These are phyloP conservation scores for Helotiales sp. DNA, from an alignment of 2,329 filamentous ascomycete genomes.

Conservation along the genomic window DNA sequence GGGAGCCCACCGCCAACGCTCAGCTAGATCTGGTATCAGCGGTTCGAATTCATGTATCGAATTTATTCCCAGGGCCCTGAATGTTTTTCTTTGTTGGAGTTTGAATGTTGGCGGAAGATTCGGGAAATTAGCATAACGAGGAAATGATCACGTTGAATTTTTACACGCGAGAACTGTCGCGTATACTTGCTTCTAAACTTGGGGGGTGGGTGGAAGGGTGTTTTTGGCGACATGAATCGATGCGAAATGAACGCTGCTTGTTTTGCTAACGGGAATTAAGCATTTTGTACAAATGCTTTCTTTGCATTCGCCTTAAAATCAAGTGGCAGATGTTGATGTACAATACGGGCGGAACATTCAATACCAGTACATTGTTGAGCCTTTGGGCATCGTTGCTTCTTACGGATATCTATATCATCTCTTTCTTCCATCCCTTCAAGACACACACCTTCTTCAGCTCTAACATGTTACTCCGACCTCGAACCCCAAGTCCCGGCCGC, in stretches of 20 bases:
- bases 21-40: background rate
- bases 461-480: background rate
- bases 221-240: slow-evolving; percentile 3
- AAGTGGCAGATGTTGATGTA: background rate
- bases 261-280: background rate
- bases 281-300: slow-evolving; percentile 8
- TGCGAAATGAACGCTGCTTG: background rate
- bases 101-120: slow-evolving; percentile 3
- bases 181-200: slow-evolving; percentile 3
- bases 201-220: background rate
- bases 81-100: slow-evolving; percentile 5
- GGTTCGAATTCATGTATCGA: background rate
- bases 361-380: slow-evolving; percentile 13
- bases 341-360: background rate
- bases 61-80: background rate
- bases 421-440: background rate
- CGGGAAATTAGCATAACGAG: slow-evolving; percentile 9
- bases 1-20: slow-evolving; percentile 9
- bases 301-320: slow-evolving; percentile 4
- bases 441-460: background rate
- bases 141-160: background rate
- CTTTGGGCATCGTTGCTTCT: background rate
- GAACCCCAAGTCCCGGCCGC: background rate
- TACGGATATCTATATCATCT: background rate
- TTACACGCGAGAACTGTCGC: slow-evolving; percentile 1